Evolutionary conservation across 1,284 basidiomycete genomes (phyloP), one percentile per base, ranked within the genome.

Genomic region (Boletellus deceptivus): DNA sequence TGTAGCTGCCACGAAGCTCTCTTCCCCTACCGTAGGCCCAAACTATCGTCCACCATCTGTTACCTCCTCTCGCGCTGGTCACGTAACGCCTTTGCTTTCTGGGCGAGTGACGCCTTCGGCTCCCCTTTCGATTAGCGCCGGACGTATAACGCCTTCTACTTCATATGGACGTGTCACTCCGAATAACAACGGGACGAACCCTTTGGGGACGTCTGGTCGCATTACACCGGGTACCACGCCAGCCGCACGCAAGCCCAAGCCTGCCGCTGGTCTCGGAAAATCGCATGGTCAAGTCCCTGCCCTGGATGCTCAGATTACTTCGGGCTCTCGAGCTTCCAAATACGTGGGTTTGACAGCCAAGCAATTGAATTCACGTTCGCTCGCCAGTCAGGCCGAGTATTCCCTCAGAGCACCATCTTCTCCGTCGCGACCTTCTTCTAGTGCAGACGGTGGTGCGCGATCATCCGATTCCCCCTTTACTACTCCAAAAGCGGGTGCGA

Each of bases 321-420:
- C 81, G 11, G 91, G 91, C 2, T 90, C 90, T 4, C 76, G 92
- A 46, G 92, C 92, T 7, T 88, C 88, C 49, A 89, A 88, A 64
- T 93, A 91, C 62, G 73, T 85, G 27, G 83, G 84, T 14, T 83
- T 92, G 78, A 93, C 89, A 0, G 91, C 90, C 3, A 85, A 88
- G 62, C 87, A 93, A 61, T 74, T 93, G 39, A 80, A 75, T 60
- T 75, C 77, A 41, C 75, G 76, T 52, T 66, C 73, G 47, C 50
- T 51, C 14, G 50, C 60, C 22, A 42, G 43, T 46, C 53, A 49
- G 43, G 60, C 48, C 44, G 70, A 61, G 53, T 59, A 50, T 55
- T 47, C 50, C 53, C 56, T 64, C 41, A 61, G 55, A 55, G 44
- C 57, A 17, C 52, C 57, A 11, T 58, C 61, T 36, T 67, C 64